Conservation (phyloP, 1,284 basidiomycete genomes). For the Xanthoconium separans region DNA sequence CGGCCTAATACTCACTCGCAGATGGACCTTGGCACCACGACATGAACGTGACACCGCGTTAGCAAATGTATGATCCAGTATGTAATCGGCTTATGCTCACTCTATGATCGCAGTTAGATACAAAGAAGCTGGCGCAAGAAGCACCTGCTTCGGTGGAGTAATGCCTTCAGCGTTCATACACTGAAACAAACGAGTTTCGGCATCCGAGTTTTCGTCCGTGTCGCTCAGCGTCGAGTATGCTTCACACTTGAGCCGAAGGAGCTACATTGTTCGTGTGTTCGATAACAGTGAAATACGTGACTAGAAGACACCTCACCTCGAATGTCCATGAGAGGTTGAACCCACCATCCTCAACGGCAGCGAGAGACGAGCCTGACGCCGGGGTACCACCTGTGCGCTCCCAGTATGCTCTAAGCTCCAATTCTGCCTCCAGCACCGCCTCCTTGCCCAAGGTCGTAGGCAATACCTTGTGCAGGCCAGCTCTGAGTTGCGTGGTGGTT, state of each 20-base stretch:
- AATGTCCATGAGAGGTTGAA: slow-evolving; percentile 74
- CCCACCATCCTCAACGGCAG: slow-evolving; percentile 45
- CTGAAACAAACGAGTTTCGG: slow-evolving; percentile 60
- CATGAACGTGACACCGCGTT: slow-evolving; percentile 21
- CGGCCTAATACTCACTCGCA: slow-evolving; percentile 69
- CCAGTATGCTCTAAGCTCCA: slow-evolving; percentile 85
- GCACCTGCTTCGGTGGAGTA: slow-evolving; percentile 49
- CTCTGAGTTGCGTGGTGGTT: slow-evolving; percentile 71
- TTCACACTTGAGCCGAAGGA: slow-evolving; percentile 79
- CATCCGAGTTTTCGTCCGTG: slow-evolving; percentile 68
- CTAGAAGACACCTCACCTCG: slow-evolving; percentile 51
- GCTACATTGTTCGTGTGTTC: slow-evolving; percentile 37
- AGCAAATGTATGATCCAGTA: slow-evolving; percentile 16
- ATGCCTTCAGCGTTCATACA: slow-evolving; percentile 48
- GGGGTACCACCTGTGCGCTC: slow-evolving; percentile 56
- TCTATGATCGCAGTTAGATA: slow-evolving; percentile 93
- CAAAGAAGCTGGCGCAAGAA: slow-evolving; percentile 81
- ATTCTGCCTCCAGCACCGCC: slow-evolving; percentile 87
- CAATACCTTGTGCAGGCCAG: slow-evolving; percentile 69
- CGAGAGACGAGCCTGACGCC: slow-evolving; percentile 34
- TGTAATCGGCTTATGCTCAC: slow-evolving; percentile 50
- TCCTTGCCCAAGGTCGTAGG: slow-evolving; percentile 83
- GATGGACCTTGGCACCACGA: slow-evolving; percentile 52
- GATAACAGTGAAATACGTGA: slow-evolving; percentile 8
- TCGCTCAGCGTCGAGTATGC: slow-evolving; percentile 84